Evolutionary conservation across 306 rosid genomes (phyloP).

Genomic region (Fagus crenata): DNA sequence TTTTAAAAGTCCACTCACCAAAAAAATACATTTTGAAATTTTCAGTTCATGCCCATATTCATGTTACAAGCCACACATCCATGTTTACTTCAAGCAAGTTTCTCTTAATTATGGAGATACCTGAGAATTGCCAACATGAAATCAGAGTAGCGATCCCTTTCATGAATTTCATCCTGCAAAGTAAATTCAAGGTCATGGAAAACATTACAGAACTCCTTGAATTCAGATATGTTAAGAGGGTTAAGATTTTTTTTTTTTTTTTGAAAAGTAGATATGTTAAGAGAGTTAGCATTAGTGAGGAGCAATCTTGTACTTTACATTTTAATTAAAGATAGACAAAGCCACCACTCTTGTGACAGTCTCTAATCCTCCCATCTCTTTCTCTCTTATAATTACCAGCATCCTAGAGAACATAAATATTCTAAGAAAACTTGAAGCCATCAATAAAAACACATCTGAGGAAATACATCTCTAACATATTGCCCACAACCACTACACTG

Average conservation of each 20-base stretch:
- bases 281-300: not conserved
- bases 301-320: not conserved
- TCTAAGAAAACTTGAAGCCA: not conserved
- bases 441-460: not conserved
- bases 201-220: not conserved
- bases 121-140: constrained; percentile 86
- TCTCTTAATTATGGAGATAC: constrained; percentile 32
- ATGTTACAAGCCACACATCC: constrained; percentile 10
- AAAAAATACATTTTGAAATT: not conserved
- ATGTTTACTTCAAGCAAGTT: constrained; percentile 12
- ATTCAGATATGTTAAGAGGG: not conserved
- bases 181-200: constrained; percentile 14
- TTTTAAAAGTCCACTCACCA: not conserved
- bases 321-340: not conserved
- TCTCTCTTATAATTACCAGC: no score
- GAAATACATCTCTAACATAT: not conserved
- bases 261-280: not conserved
- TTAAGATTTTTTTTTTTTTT: no score
- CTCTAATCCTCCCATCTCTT: not conserved
- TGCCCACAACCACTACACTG: not conserved
- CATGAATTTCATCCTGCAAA: constrained; percentile 95
- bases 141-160: constrained; percentile 91
- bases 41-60: not conserved
- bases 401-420: no score
- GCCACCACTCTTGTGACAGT: not conserved